Percentiles rank a stretch among this genome's conserved stretches.
Conservation (phyloP, 164 flowering plant species). For the Vitis rupestris region DNA sequence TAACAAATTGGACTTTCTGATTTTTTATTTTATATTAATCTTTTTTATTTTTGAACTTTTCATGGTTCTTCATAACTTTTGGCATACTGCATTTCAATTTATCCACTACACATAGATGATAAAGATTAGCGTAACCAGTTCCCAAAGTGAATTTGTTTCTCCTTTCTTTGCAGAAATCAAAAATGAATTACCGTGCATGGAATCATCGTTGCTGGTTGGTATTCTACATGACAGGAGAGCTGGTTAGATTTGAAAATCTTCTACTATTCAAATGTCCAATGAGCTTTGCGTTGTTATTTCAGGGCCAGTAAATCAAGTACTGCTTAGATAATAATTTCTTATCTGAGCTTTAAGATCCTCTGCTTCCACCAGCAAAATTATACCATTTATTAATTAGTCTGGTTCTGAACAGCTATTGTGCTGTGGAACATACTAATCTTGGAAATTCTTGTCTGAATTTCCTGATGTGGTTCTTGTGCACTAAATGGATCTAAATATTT, state of each 20-base stretch:
- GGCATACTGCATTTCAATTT: no score
- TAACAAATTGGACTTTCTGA: no score
- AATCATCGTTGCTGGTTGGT: constrained; percentile 85
- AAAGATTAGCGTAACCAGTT: no score
- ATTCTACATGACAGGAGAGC: constrained; percentile 64
- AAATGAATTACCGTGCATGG: constrained; percentile 99
- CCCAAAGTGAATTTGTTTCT: not conserved
- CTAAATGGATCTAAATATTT: constrained; percentile 1
- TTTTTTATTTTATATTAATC: no score
- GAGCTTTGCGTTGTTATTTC: not conserved
- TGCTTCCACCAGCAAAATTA: not conserved
- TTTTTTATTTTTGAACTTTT: no score
- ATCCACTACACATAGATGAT: no score
- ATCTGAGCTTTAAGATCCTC: no score
- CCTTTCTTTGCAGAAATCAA: constrained; percentile 60
- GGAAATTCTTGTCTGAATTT: not conserved
- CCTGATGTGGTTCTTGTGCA: not conserved
- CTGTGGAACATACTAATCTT: not conserved
- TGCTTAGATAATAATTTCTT: not conserved
- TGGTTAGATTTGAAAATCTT: constrained; percentile 42
- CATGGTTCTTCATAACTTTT: no score
- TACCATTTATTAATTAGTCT: no score
- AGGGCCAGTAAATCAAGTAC: not conserved
- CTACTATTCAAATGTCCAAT: not conserved
- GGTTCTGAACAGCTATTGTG: no score